Conservation (phyloP, 2,329 filamentous ascomycete species). For the Cercospora sesami region DNA sequence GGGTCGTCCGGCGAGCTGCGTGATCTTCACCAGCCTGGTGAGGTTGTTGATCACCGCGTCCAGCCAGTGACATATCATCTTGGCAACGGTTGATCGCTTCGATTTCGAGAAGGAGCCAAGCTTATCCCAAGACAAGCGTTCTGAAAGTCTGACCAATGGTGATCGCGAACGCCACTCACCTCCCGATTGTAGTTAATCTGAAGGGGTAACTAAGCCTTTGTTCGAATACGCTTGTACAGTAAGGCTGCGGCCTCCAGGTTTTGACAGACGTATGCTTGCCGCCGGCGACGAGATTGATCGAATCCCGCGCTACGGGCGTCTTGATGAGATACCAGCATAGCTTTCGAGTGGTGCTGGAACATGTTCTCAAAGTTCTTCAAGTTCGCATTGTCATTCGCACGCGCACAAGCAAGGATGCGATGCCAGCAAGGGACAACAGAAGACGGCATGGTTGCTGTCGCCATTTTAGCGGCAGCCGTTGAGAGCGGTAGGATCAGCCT, state of each 20-base stretch:
- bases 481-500: background rate
- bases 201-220: conserved; percentile 5
- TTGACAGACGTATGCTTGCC: background rate
- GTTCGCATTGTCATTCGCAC: background rate
- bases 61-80: conserved; percentile 4
- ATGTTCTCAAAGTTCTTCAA: background rate
- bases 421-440: no score
- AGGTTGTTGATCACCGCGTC: conserved; percentile 13
- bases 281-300: background rate
- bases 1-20: conserved; percentile 1
- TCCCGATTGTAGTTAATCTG: conserved; percentile 18
- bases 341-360: background rate
- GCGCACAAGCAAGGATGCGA: no score
- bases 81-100: conserved; percentile 14
- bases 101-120: conserved; percentile 19
- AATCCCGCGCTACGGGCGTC: background rate
- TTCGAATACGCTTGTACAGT: conserved; percentile 12
- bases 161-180: conserved; percentile 12
- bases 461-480: background rate
- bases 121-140: conserved; percentile 4
- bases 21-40: conserved; percentile 1
- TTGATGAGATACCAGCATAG: background rate
- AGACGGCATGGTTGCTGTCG: no score
- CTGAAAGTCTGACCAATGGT: background rate
- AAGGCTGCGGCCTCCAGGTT: conserved; percentile 13